Evolutionary conservation across 129 eudicot genomes (phyloP), one percentile per base, ranked within the genome.

Genomic region (Sambucus nigra): DNA sequence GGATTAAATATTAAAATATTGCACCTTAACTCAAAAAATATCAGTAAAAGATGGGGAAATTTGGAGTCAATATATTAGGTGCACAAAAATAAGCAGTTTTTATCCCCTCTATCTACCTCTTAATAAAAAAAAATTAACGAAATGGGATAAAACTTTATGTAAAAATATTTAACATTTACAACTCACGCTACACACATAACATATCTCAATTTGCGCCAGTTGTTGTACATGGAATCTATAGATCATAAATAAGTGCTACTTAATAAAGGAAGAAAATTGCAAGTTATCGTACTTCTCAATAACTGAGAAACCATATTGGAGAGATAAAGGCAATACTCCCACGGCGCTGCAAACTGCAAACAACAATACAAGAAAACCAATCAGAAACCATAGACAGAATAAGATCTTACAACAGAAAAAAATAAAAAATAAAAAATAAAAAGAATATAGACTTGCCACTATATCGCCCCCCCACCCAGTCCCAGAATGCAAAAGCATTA

Each of bases 401-500:
- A 1, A 23, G 17, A 12, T 47, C 15, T 28, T 29, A 15, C 25
- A 32, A n/a, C 27, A 13, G 20, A 14, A 40, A 14, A 9, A 46
- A 25, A 55, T 64, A 12, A 18, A 42, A 48, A 13, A n/a, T n/a
- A 13, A 20, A 14, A 40, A 14, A 9, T 44, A 25, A 55, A 67
- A 12, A 18, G 47, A 48, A 13, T 26, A n/a, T n/a, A 67, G 53
- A 67, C 83, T 61, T 73, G 86, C 99, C 99, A 70, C 99, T 91
- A 64, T 91, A 91, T 72, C 99, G 88, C 26, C 99, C 99, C 64
- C 99, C 99, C 55, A 91, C 99, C 99, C 99, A 91, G 60, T 91
- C 99, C 99, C 99, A 91, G 80, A 91, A 91, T 33, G 95, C 95
- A 86, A 91, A 91, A 67, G 99, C 95, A 75, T 91, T 86, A 54